Base-by-base conservation (phyloP, 2,329 filamentous ascomycete species). In the Dactylellina drechsleri region DNA sequence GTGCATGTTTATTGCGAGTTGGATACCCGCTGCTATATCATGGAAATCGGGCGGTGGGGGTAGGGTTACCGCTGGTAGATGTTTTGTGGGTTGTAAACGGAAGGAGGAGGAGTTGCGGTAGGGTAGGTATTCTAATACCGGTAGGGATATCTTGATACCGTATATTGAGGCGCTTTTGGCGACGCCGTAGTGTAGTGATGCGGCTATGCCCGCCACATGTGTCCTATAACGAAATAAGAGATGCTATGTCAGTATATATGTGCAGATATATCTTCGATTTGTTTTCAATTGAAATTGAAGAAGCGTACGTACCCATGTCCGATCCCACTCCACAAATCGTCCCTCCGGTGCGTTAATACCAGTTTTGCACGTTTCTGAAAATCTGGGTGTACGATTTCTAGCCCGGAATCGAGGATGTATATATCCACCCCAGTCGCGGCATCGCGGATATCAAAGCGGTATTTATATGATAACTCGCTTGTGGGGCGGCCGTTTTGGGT, bases 191-290 rank as follows among this genome's bases (percentile, higher is more conserved):
- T 81, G 83, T 71, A 78, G 81, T 45, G 83, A 82, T 28, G 81
- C 84, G 54, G 85, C 82, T 43, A 82, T 85, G 7, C 84, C 84
- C 6, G 84, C 82, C 49, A 83, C 81, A 78, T 85, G 84, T 0
- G 84, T 86, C 41, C 85, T 84, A 77, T 81, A 79, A 2, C 71
- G 78, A 79, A 82, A 36, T n/a, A 61, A 80, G 80, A 62, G 4
- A 7, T 13, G 50, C 15, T 26, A 20, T 45, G 10, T 20, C 49
- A 31, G 31, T 36, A 36, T 28, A 28, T 28, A 28, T 28, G 7
- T 28, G 7, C 26, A n/a, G n/a, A n/a, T n/a, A n/a, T n/a, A n/a
- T n/a, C n/a, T n/a, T n/a, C n/a, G n/a, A n/a, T n/a, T n/a, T n/a
- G n/a, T n/a, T n/a, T n/a, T n/a, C n/a, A n/a, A n/a, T n/a, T n/a